Percentiles rank a stretch among this genome's conserved stretches.
Conservation (phyloP, 1,284 basidiomycete species). For the Cerrena zonata region DNA sequence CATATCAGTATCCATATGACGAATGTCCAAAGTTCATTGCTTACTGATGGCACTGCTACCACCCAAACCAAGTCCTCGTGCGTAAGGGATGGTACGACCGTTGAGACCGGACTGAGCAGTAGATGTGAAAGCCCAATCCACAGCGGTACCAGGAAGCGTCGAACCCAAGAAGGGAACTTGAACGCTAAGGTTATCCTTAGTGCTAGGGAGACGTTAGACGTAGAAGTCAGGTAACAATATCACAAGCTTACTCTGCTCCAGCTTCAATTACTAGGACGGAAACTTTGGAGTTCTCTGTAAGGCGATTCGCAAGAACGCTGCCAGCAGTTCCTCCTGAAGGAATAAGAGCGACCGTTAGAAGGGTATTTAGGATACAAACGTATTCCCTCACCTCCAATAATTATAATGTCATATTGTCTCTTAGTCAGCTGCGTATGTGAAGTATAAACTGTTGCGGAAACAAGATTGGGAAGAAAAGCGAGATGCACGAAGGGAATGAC, state of each 20-base stretch:
- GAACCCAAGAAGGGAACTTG: constrained; percentile 22
- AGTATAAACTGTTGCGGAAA: neutral
- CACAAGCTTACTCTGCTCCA: constrained; percentile 4
- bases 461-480: neutral
- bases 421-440: constrained; percentile 5
- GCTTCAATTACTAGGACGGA: constrained; percentile 13
- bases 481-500: neutral
- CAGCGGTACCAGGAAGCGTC: constrained; percentile 15
- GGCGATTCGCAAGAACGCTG: constrained; percentile 10
- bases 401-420: constrained; percentile 9
- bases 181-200: constrained; percentile 16
- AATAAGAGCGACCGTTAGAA: neutral
- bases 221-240: neutral
- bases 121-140: constrained; percentile 35
- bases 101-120: constrained; percentile 28
- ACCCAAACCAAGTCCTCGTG: constrained; percentile 34
- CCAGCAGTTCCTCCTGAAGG: constrained; percentile 14
- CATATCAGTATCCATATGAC: neutral
- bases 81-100: constrained; percentile 25
- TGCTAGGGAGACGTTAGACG: constrained; percentile 13
- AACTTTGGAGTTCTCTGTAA: constrained; percentile 6
- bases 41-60: constrained; percentile 35
- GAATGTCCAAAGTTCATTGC: constrained; percentile 27
- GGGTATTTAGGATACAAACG: neutral
- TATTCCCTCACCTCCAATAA: constrained; percentile 11